Evolutionary conservation across 2,329 filamentous ascomycete species (phyloP), one percentile per base, ranked within the genome.

Genomic region (Herpotrichia juniperi): DNA sequence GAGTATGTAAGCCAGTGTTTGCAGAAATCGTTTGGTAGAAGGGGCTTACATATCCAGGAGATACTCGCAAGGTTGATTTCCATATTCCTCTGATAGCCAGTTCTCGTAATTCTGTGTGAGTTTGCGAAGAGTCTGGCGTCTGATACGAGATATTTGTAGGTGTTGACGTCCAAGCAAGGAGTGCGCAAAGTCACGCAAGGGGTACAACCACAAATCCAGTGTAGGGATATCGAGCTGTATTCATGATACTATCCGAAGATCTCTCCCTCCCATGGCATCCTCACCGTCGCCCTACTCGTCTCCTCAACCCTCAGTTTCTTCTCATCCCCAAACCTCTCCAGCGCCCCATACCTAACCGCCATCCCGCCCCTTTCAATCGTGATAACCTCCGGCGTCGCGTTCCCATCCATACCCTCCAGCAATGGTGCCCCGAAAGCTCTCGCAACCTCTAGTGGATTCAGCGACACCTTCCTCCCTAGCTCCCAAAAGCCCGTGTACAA

Each of bases 381-480:
- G 1, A 67, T 45, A 39, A 57, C 54, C 4, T 53, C 50, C 2
- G 63, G 46, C 10, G 52, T 57, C 14, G 53, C 53, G 44, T 69
- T 68, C 2, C 63, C 63, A 46, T 67, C 65, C 43, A 68, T 16
- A 7, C 58, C 63, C 21, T 61, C 57, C 39, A 71, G 44, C 9
- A 73, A 28, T 22, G 68, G 67, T 4, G 64, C 62, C 9, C 66
- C 65, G 53, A 72, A 73, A 4, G 69, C 69, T 17, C 61, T 55
- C 8, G 66, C 68, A 17, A 69, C 53, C 49, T 73, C 70, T 3
- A 73, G 50, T 6, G 68, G 69, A 53, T 67, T 67, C 42, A 73
- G 42, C 28, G 61, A 67, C 11, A 68, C 59, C 2, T 50, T 40
- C 1, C 69, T 52, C 1, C 68, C 69, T 2, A 73, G 56, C 3